Evolutionary conservation across 2,329 filamentous ascomycete genomes (phyloP).

Genomic region (Lecanicillium sp.): DNA sequence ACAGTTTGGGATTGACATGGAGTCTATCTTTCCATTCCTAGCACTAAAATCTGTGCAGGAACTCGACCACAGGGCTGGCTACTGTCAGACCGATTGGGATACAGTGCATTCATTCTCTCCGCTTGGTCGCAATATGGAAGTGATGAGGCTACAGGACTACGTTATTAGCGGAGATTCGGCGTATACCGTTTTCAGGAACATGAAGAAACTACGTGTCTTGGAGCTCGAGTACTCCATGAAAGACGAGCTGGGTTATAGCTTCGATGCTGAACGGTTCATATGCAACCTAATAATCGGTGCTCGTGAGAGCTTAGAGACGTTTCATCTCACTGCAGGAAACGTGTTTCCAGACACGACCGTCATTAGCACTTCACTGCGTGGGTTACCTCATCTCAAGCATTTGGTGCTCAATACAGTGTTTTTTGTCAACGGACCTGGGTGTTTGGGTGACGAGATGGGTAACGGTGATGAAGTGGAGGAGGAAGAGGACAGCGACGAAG

Average conservation of each 20-base stretch:
- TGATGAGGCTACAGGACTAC: not conserved
- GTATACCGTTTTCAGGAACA: not conserved
- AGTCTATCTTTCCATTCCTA: constrained; percentile 2
- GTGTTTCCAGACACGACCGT: not conserved
- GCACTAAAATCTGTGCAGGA: constrained; percentile 2
- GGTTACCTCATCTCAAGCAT: not conserved
- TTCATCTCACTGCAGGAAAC: not conserved
- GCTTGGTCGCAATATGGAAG: not conserved
- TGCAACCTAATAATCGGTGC: not conserved
- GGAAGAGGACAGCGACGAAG: not conserved
- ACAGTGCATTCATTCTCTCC: not conserved
- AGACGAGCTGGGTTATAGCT: not conserved
- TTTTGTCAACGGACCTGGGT: not conserved
- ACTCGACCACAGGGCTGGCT: not conserved
- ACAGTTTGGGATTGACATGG: not conserved
- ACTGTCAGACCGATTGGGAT: not conserved
- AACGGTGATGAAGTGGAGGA: not conserved
- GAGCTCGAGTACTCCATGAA: not conserved
- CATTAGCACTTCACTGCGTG: not conserved
- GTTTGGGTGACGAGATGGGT: not conserved
- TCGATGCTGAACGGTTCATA: not conserved
- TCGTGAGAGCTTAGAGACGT: not conserved
- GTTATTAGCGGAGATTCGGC: not conserved
- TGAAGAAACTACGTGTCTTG: not conserved
- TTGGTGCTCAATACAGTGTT: not conserved